phyloP scores from a whole-genome alignment of 192 early-diverging fungal genomes.

The Coemansia javaensis region DNA sequence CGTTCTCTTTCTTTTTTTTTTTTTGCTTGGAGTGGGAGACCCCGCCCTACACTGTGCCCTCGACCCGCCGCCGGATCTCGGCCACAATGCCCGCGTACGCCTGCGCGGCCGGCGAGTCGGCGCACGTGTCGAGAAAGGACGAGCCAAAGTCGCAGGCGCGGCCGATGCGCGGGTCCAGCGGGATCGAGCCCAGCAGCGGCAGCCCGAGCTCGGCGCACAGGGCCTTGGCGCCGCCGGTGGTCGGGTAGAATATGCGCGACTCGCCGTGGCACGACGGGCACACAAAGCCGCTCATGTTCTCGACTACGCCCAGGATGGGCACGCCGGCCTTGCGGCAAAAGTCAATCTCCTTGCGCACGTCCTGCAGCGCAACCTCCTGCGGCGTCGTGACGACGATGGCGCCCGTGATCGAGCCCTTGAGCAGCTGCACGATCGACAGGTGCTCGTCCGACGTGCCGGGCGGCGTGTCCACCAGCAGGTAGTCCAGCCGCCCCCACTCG shows the following conservation, averaged over 20 bases:
- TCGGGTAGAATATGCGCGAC: slow-evolving; percentile 71
- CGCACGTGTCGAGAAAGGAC: slow-evolving; percentile 83
- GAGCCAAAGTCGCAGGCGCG: slow-evolving; percentile 82
- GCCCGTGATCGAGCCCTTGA: slow-evolving; percentile 75
- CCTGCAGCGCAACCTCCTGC: slow-evolving; percentile 80
- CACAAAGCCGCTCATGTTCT: slow-evolving; percentile 98
- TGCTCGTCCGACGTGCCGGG: slow-evolving; percentile 98
- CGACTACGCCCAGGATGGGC: slow-evolving; percentile 87
- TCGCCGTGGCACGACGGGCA: slow-evolving; percentile 81
- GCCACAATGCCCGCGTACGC: slow-evolving; percentile 62
- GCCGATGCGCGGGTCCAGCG: slow-evolving; percentile 73
- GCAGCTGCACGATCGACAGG: slow-evolving; percentile 74
- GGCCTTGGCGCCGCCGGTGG: slow-evolving; percentile 66
- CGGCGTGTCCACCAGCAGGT: slow-evolving; percentile 91
- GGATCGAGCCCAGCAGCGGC: slow-evolving; percentile 65
- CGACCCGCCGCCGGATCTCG: slow-evolving; percentile 12
- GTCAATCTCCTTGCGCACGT: slow-evolving; percentile 95
- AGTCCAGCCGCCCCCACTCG: slow-evolving; percentile 86
- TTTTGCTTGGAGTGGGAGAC: neutral
- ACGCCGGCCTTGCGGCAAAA: slow-evolving; percentile 81
- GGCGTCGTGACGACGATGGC: slow-evolving; percentile 92
- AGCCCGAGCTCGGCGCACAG: slow-evolving; percentile 63
- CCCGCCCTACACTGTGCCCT: neutral
- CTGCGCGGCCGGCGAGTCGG: slow-evolving; percentile 78
- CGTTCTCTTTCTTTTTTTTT: too few species aligned